A percentile compares a stretch with the other conserved stretches of the same genome.
Evolutionary conservation across 192 early-diverging fungal species (phyloP).

Genomic region (Backusella parvicylindrica): DNA sequence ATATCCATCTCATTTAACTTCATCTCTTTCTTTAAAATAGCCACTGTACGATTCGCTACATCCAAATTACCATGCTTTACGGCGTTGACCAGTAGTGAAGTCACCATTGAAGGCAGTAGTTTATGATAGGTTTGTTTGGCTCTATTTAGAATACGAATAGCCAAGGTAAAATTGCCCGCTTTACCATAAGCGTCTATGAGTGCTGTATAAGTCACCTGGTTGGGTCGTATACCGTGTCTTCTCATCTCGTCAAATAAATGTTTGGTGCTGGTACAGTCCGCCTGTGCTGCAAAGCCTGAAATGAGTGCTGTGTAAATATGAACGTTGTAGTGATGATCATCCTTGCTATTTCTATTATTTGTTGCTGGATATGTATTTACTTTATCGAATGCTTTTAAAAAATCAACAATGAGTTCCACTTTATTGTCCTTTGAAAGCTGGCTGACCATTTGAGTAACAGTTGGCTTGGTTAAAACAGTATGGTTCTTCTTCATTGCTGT

Average conservation of each 20-base stretch:
- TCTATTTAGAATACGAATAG: slow-evolving; percentile 6
- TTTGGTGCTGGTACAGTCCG: slow-evolving; percentile 12
- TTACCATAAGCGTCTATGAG: slow-evolving; percentile 22
- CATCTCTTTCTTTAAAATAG: not conserved
- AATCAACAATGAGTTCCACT: slow-evolving; percentile 10
- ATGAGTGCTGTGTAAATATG: slow-evolving; percentile 34
- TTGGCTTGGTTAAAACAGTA: not conserved
- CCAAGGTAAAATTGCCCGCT: slow-evolving; percentile 9
- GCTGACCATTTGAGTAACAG: not conserved
- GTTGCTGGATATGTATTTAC: not conserved
- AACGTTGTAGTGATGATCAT: slow-evolving; percentile 8
- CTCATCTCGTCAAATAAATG: slow-evolving; percentile 25
- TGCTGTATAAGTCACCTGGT: slow-evolving; percentile 15
- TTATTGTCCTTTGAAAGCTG: not conserved
- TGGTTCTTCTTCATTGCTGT: not conserved
- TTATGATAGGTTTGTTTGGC: not conserved
- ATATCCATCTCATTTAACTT: slow-evolving; percentile 9
- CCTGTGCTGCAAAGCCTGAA: slow-evolving; percentile 14
- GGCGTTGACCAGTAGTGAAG: slow-evolving; percentile 15
- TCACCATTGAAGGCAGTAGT: slow-evolving; percentile 1
- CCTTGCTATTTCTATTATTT: not conserved
- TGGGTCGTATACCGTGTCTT: slow-evolving; percentile 13
- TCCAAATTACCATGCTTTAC: slow-evolving; percentile 13
- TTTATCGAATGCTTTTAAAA: not conserved
- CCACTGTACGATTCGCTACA: not conserved